Conservation (phyloP, 2,329 filamentous ascomycete genomes). For the Ramularia endophylla region DNA sequence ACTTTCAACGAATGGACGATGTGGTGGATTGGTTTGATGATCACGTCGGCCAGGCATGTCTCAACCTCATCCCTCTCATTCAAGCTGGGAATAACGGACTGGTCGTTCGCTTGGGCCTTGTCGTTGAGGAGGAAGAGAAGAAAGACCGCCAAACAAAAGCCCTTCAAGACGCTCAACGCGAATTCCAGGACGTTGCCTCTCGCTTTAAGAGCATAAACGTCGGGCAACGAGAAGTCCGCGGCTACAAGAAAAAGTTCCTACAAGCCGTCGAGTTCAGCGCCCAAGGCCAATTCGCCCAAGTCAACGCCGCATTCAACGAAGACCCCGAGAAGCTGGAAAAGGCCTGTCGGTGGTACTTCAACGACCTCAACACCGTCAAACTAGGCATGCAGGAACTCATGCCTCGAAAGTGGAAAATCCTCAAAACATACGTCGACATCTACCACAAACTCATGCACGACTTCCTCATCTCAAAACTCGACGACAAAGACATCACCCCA, state of each 20-base stretch:
- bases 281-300: constrained; percentile 65
- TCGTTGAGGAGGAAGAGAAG: constrained; percentile 94
- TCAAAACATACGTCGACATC: constrained; percentile 80
- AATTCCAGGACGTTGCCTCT: constrained; percentile 89
- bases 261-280: constrained; percentile 69
- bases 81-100: constrained; percentile 81
- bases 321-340: constrained; percentile 82
- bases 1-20: constrained; percentile 80
- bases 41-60: constrained; percentile 79
- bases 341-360: constrained; percentile 92
- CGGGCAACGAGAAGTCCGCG: constrained; percentile 82
- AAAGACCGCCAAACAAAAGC: constrained; percentile 89
- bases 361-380: constrained; percentile 91
- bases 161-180: constrained; percentile 86
- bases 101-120: constrained; percentile 82
- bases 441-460: constrained; percentile 97
- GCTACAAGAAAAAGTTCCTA: constrained; percentile 95
- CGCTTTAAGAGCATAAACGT: constrained; percentile 87
- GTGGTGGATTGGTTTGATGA: constrained; percentile 94
- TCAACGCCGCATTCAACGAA: constrained; percentile 69
- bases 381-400: constrained; percentile 86
- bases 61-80: constrained; percentile 84
- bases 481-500: constrained; percentile 77
- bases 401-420: constrained; percentile 95
- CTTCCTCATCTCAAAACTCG: constrained; percentile 74